Evolutionary conservation across 1,284 basidiomycete genomes (phyloP).

Genomic region (Tylopilus sp.): DNA sequence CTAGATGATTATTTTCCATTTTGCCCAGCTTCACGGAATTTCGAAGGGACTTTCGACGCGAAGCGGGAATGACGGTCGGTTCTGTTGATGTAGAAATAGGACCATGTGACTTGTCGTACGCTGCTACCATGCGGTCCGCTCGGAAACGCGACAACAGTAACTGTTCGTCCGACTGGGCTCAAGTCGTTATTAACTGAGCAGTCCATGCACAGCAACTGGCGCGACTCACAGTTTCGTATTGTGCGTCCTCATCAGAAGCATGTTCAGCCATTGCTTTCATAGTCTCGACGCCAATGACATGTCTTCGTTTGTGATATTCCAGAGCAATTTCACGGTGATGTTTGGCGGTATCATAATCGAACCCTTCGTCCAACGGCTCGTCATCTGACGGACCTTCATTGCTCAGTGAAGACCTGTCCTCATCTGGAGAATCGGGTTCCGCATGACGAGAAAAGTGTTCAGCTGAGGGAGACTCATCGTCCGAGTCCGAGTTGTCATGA

Average conservation of each 20-base stretch:
- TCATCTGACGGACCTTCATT: slow-evolving; percentile 30
- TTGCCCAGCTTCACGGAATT: slow-evolving; percentile 61
- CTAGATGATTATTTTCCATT: slow-evolving; percentile 53
- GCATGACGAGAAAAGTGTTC: slow-evolving; percentile 27
- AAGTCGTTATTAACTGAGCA: background rate
- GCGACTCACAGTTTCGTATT: slow-evolving; percentile 47
- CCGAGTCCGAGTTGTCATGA: slow-evolving; percentile 40
- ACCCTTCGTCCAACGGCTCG: slow-evolving; percentile 44
- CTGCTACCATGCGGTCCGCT: slow-evolving; percentile 49
- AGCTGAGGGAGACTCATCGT: slow-evolving; percentile 47
- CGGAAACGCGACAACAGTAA: slow-evolving; percentile 62
- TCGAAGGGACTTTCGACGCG: slow-evolving; percentile 52
- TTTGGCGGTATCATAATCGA: slow-evolving; percentile 57
- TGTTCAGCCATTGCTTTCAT: slow-evolving; percentile 51
- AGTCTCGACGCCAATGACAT: slow-evolving; percentile 52
- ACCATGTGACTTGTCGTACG: slow-evolving; percentile 41
- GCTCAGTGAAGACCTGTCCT: slow-evolving; percentile 17
- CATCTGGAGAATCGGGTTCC: slow-evolving; percentile 11
- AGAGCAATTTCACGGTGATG: slow-evolving; percentile 74
- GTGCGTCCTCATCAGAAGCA: slow-evolving; percentile 43
- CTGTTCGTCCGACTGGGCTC: slow-evolving; percentile 37
- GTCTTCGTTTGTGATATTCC: slow-evolving; percentile 64
- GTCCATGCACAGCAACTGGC: background rate
- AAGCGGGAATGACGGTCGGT: slow-evolving; percentile 50
- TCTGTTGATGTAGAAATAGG: slow-evolving; percentile 43